Evolutionary conservation across 2,329 filamentous ascomycete species (phyloP).

Genomic region (Penicillium janthinellum): DNA sequence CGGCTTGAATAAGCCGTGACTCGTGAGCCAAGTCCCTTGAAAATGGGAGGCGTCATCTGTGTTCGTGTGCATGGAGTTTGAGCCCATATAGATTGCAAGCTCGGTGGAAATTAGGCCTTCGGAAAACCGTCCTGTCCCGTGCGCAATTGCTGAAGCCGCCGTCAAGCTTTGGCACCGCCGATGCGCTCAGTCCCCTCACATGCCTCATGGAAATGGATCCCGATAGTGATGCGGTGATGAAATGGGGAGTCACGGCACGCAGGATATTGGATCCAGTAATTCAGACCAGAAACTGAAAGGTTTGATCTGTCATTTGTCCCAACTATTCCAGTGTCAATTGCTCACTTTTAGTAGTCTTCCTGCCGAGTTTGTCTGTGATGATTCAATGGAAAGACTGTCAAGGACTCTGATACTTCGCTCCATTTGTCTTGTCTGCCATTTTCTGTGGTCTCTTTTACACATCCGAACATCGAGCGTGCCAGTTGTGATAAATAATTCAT

Average conservation of each 20-base stretch:
- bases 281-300: too few relatives aligned
- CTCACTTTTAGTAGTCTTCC: too few relatives aligned
- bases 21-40: background rate
- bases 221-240: conserved; percentile 4
- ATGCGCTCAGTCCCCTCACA: conserved; percentile 3
- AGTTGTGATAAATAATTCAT: too few relatives aligned
- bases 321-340: too few relatives aligned
- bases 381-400: too few relatives aligned
- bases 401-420: too few relatives aligned
- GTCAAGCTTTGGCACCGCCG: background rate
- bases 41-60: background rate
- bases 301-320: too few relatives aligned
- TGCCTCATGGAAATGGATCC: background rate
- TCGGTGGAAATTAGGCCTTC: background rate
- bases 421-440: too few relatives aligned
- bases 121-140: background rate
- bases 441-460: too few relatives aligned
- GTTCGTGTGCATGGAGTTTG: background rate
- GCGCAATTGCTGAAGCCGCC: background rate
- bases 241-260: conserved; percentile 6
- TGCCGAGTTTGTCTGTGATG: too few relatives aligned
- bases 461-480: too few relatives aligned
- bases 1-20: background rate
- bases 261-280: background rate
- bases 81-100: background rate